Base-by-base conservation (phyloP, 371 early-diverging fungal species). In the Saksenaea vasiformis region DNA sequence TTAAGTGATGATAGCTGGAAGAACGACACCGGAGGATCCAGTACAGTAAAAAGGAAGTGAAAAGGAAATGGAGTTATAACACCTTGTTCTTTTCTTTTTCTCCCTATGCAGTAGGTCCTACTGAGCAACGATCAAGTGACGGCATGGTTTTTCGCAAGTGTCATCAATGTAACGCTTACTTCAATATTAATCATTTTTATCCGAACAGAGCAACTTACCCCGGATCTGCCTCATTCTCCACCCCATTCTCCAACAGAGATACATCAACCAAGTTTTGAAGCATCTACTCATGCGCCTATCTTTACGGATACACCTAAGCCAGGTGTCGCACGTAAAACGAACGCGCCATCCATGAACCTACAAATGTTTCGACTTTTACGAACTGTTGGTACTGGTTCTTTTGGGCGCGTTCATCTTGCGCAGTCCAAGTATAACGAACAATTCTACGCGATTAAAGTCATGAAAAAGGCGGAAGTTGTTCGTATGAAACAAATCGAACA, bases 391-490 rank as follows among this genome's bases (percentile, higher is more conserved):
- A 87, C 85, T 3, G 88, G 90, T 0, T 85, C 86, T 4, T 88
- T 87, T 73, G 88, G 88, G 0, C 68, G 88, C 15, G 90, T 90
- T 3, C 85, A 87, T 62, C 72, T 89, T 43, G 73, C 76, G 3
- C 67, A 73, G 60, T 72, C 71, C 31, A 82, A 74, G 2, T 39
- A 54, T n/a, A 71, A 71, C 22, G 51, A 65, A 9, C 86, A 91
- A 36, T 91, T 92, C 71, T 96, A 96, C 73, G 98, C 98, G n/a
- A 91, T 99, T 85, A 99, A 99, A 77, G 93, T 94, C 56, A 72
- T 97, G 41, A 83, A 82, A 58, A 98, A 99, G 76, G 80, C 86
- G n/a, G 90, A 92, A 70, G 89, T 98, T 56, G 92, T 95, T 31
- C 87, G 88, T 43, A 82, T 90, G 13, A 88, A 90, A 36, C 96